Conservation (phyloP, 78 protist genomes). For the Salpingoeca rosetta region DNA sequence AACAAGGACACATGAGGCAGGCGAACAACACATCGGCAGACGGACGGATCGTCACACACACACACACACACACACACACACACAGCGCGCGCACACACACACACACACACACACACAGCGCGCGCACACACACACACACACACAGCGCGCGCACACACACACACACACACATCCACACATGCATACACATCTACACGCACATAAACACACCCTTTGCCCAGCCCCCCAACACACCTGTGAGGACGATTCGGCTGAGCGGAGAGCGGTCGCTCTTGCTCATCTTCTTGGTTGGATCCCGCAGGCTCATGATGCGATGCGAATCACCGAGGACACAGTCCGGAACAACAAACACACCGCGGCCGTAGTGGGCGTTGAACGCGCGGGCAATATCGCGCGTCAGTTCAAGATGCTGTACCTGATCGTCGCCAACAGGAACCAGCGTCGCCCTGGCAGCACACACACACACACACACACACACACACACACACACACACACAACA, state of each 20-base stretch:
- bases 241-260: slow-evolving; percentile 37
- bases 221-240: no score
- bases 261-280: slow-evolving; percentile 61
- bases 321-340: slow-evolving; percentile 5
- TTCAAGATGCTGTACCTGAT: slow-evolving; percentile 72
- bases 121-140: no score
- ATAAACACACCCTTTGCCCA: no score
- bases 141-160: no score
- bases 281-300: slow-evolving; percentile 50
- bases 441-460: slow-evolving; percentile 27
- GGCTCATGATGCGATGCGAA: slow-evolving; percentile 43
- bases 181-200: no score
- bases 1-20: no score
- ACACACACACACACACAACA: neutral
- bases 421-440: slow-evolving; percentile 81
- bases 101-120: no score
- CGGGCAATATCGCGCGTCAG: slow-evolving; percentile 53
- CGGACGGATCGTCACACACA: no score
- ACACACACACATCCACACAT: no score
- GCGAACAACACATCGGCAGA: no score
- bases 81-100: no score
- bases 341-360: slow-evolving; percentile 12
- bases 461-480: neutral
- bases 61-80: no score
- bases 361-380: slow-evolving; percentile 39